Base-by-base conservation (phyloP, 108 stramenopile genomes). In the Parmales sp. region DNA sequence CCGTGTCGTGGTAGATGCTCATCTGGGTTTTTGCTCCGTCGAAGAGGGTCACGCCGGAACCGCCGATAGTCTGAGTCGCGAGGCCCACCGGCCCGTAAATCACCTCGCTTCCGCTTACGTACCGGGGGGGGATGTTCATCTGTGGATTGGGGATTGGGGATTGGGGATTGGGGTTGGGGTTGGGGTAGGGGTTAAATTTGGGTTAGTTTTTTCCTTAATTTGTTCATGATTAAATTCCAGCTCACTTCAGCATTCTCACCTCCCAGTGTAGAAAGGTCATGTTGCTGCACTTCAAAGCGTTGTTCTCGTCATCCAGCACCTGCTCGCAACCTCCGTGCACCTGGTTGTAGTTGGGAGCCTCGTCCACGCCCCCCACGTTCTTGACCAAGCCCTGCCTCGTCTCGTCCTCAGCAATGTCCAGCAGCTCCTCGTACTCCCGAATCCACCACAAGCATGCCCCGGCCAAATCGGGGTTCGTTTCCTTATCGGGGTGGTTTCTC, bases 361-460 rank as follows among this genome's bases (percentile, higher is more conserved):
- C 6, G 49, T 4, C 26, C 28, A 23, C 6, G 49, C 5, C 26
- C 28, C 31, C n/a, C 5, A 34, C 54, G 31, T 60, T 60, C 54
- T 34, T 60, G 16, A 60, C 26, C 16, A 60, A 28, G 16, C 54
- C 54, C 54, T 60, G 54, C 54, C 54, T 60, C 6, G 31, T 34
- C 31, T 60, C 54, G 31, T 60, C 54, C 26, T 60, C 13, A 11
- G 54, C 54, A 4, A 60, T 34, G 26, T 28, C 20, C 26, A 60
- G 26, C 54, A 60, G 20, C 54, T 60, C 54, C 54, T 28, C 31
- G 31, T 60, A 60, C 54, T 60, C n/a, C 31, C 54, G 29, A 34
- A 60, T 60, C 54, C 54, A 60, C 54, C 54, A 60, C 31, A 60
- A 31, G 31, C 54, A 60, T 13, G 31, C 36, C n/a, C 54, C 54